These are phyloP conservation scores for Teunomyces tritomae DNA, from an alignment of 805 yeast species.

Conservation along the genomic window DNA sequence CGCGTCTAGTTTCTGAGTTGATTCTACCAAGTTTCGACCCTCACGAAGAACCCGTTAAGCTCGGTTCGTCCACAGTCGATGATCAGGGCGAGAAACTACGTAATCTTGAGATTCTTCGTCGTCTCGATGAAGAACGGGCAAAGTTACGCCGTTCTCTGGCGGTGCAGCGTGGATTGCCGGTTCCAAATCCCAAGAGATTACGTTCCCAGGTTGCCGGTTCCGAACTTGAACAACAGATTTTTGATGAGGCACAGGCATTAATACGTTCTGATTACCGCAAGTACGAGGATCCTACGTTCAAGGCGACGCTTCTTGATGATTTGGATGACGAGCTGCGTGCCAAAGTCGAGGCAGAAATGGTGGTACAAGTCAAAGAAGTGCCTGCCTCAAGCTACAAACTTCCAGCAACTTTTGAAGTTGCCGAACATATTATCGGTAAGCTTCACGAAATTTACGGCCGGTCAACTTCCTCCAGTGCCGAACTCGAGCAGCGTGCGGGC, in stretches of 20 bases:
- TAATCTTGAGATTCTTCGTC: conserved; percentile 20
- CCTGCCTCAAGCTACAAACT: conserved; percentile 8
- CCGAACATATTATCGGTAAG: conserved; percentile 14
- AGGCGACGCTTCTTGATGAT: conserved; percentile 22
- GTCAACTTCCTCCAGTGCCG: background rate
- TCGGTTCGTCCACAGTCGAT: background rate
- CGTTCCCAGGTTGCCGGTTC: background rate
- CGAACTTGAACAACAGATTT: conserved; percentile 19
- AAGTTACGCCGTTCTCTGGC: conserved; percentile 45
- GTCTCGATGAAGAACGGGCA: conserved; percentile 26
- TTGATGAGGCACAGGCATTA: conserved; percentile 31
- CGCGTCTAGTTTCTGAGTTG: conserved; percentile 34
- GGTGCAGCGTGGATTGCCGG: conserved; percentile 42
- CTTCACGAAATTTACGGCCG: conserved; percentile 16
- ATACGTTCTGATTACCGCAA: conserved; percentile 42
- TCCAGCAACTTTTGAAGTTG: conserved; percentile 13
- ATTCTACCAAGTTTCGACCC: conserved; percentile 31
- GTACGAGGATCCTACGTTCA: conserved; percentile 18
- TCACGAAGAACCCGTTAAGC: conserved; percentile 13
- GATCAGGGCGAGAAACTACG: conserved; percentile 26
- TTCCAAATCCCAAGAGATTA: conserved; percentile 33
- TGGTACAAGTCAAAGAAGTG: background rate
- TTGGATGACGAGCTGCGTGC: conserved; percentile 26
- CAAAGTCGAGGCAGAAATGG: conserved; percentile 15
- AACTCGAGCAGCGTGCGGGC: background rate